Evolutionary conservation across 1,284 basidiomycete species (phyloP), one percentile per base, ranked within the genome.

Genomic region (Sporisorium scitamineum): DNA sequence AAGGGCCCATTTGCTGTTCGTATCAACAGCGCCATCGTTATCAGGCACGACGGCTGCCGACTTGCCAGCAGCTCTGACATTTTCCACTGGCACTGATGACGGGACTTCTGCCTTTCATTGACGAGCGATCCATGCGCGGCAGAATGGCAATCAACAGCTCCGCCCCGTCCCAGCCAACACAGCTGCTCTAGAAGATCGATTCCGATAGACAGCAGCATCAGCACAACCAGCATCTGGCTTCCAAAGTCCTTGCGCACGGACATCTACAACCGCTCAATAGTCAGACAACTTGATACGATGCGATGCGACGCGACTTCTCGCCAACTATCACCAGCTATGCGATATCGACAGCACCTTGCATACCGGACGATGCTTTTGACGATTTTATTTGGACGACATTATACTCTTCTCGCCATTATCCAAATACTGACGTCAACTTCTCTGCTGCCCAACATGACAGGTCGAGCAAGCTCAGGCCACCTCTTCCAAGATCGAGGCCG

Each of bases 401-500:
- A 1, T 20, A 5, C 10, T 18, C 32, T n/a, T 44, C n/a, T 50
- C 52, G 7, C 16, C 51, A 34, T 42, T 27, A 32, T 24, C 34
- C 32, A 16, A 44, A 54, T 50, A 63, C 61, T 70, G 61, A 70
- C 67, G 13, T 41, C 6, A 26, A 16, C 6, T 29, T 18, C 41
- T 39, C 29, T 59, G 29, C 16, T 56, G 1, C 2, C 10, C n/a
- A 13, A 6, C 27, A 53, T 14, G 42, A 56, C 74, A 97, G 95
- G 90, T 97, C 73, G 90, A 90, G 70, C 94, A 93, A 84, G 97
- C 97, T 73, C 90, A 95, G 88, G 93, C 93, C 87, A 95, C 95
- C 27, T 91, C 94, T 76, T 87, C 90, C 82, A 95, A 97, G 89
- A 95, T 99, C 83, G 92, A 96, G 80, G 88, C 92, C 68, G 97